Conservation (phyloP, 139 green algal genomes). For the Coelastrella sp. region DNA sequence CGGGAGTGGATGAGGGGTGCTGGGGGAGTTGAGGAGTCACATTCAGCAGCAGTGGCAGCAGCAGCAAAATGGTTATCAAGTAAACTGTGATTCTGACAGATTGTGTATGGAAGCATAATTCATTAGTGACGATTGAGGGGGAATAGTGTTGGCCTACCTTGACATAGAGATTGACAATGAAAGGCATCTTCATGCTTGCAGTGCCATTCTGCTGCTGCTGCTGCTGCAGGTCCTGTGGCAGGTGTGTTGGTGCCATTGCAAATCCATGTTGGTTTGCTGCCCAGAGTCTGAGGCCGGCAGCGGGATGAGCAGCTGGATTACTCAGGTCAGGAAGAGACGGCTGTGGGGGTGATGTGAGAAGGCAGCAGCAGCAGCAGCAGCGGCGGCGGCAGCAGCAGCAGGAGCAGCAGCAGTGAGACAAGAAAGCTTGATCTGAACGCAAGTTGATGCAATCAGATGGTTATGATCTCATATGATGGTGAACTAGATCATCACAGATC, state of each 20-base stretch:
- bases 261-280: conserved; percentile 9
- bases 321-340: not conserved
- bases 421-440: no score
- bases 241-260: not conserved
- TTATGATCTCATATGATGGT: no score
- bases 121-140: not conserved
- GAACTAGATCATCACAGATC: no score
- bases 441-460: no score
- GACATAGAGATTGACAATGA: conserved; percentile 14
- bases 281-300: conserved; percentile 8
- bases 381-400: not conserved
- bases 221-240: conserved; percentile 12
- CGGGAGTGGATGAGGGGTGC: not conserved
- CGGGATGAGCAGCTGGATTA: not conserved
- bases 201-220: not conserved
- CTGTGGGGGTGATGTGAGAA: not conserved
- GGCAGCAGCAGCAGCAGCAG: not conserved
- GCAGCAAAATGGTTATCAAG: not conserved
- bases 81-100: not conserved
- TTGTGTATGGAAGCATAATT: not conserved
- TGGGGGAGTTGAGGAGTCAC: no score
- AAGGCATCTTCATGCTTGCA: not conserved
- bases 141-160: not conserved
- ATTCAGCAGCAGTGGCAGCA: not conserved
- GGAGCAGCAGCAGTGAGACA: not conserved